These are phyloP conservation scores for Aspergillus vadensis DNA, from an alignment of 2,329 filamentous ascomycete species.

Conservation along the genomic window DNA sequence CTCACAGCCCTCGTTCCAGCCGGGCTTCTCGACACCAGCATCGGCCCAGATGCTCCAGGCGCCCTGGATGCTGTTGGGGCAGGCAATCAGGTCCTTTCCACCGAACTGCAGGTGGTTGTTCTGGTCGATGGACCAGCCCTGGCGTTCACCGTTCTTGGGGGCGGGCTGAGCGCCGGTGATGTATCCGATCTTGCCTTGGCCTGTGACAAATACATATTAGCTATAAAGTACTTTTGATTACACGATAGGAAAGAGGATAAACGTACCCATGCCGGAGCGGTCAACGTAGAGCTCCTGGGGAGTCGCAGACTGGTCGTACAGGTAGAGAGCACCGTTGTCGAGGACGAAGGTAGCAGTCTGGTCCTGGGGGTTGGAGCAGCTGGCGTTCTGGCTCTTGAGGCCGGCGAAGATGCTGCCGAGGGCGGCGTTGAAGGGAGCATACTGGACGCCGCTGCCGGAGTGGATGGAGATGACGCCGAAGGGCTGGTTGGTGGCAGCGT, in stretches of 20 bases:
- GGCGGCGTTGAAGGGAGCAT: constrained; percentile 49
- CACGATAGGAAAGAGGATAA: not conserved
- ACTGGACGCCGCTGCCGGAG: constrained; percentile 55
- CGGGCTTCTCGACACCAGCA: constrained; percentile 32
- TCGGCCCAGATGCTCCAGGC: constrained; percentile 44
- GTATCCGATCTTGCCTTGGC: constrained; percentile 58
- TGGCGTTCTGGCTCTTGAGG: constrained; percentile 50
- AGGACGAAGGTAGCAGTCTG: constrained; percentile 56
- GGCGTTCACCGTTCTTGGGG: constrained; percentile 44
- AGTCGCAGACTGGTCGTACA: constrained; percentile 50
- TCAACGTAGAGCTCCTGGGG: constrained; percentile 58
- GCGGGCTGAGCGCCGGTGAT: constrained; percentile 47
- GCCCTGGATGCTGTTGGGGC: constrained; percentile 50
- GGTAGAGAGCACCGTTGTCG: constrained; percentile 49
- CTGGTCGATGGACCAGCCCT: constrained; percentile 51
- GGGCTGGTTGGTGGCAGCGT: constrained; percentile 25
- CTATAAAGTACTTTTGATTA: too few relatives aligned
- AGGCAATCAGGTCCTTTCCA: constrained; percentile 53
- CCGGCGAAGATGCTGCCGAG: constrained; percentile 49
- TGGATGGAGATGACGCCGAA: constrained; percentile 57
- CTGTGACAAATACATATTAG: constrained; percentile 27
- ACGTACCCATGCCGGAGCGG: constrained; percentile 60
- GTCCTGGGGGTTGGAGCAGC: constrained; percentile 45
- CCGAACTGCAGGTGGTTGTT: constrained; percentile 52
- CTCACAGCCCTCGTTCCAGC: constrained; percentile 37